A percentile compares a stretch with the other conserved stretches of the same genome.
Evolutionary conservation across 768 basidiomycete genomes (phyloP).

Genomic region (Phylloporus arenicola): DNA sequence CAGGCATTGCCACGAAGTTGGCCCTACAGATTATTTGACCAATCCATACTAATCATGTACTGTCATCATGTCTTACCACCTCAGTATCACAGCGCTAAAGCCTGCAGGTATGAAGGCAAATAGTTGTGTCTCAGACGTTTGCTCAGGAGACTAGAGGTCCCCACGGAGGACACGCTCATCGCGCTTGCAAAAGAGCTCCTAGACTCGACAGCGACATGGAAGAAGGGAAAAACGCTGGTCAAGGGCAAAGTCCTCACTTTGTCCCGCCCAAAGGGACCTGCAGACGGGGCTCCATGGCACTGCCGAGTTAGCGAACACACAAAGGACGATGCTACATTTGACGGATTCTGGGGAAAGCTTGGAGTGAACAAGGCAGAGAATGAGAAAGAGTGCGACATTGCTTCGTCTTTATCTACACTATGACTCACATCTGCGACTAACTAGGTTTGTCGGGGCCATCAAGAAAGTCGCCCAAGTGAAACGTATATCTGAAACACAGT

Average conservation of each 20-base stretch:
- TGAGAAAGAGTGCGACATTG: constrained; percentile 54
- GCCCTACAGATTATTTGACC: too few relatives aligned
- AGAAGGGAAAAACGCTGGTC: constrained; percentile 58
- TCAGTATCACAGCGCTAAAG: constrained; percentile 38
- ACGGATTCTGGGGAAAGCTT: constrained; percentile 66
- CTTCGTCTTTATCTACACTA: not conserved
- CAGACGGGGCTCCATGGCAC: constrained; percentile 62
- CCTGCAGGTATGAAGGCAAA: constrained; percentile 30
- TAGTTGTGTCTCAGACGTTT: not conserved
- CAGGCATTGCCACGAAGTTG: too few relatives aligned
- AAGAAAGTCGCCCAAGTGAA: constrained; percentile 60
- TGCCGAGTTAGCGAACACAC: constrained; percentile 63
- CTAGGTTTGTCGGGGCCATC: constrained; percentile 62
- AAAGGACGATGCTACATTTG: constrained; percentile 63
- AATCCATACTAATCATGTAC: too few relatives aligned
- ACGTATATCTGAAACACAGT: constrained; percentile 55
- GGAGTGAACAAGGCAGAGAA: constrained; percentile 61
- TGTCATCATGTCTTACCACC: constrained; percentile 30
- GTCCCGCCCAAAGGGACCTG: constrained; percentile 45
- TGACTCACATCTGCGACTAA: not conserved
- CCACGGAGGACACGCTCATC: constrained; percentile 54
- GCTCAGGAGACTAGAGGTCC: constrained; percentile 42
- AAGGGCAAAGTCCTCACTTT: constrained; percentile 52
- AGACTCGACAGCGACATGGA: constrained; percentile 56
- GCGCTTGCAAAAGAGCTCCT: constrained; percentile 50